Conservation (phyloP, 345 rosid genomes). For the Lepidium didymum region DNA sequence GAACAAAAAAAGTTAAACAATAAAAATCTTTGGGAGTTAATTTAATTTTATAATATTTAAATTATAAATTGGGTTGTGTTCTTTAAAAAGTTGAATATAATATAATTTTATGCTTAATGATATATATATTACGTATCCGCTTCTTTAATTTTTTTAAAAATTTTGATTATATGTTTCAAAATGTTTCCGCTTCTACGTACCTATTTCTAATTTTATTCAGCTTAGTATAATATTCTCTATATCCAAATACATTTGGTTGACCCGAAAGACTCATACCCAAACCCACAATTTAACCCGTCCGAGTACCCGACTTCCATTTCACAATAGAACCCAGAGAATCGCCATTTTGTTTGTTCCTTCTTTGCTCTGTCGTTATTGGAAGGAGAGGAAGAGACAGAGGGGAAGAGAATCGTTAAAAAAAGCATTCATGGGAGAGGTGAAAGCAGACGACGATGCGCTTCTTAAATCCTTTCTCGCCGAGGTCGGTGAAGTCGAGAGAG, state of each 20-base stretch:
- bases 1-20: too few relatives aligned
- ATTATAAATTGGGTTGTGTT: too few relatives aligned
- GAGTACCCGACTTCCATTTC: not conserved
- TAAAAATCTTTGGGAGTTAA: too few relatives aligned
- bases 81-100: too few relatives aligned
- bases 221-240: too few relatives aligned
- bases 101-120: too few relatives aligned
- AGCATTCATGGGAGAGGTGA: slow-evolving; percentile 45
- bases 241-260: not conserved
- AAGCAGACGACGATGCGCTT: slow-evolving; percentile 62
- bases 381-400: not conserved
- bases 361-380: not conserved
- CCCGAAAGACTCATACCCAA: not conserved
- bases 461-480: slow-evolving; percentile 93
- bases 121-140: too few relatives aligned
- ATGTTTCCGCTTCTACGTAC: too few relatives aligned
- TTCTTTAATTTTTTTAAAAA: too few relatives aligned
- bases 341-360: not conserved
- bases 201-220: too few relatives aligned
- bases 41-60: too few relatives aligned
- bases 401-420: not conserved
- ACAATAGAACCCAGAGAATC: slow-evolving; percentile 6
- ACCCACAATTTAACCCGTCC: not conserved
- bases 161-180: too few relatives aligned
- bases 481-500: slow-evolving; percentile 94